Conservation (phyloP, 495 filamentous ascomycete species). For the Opeltia flavorubescens region DNA sequence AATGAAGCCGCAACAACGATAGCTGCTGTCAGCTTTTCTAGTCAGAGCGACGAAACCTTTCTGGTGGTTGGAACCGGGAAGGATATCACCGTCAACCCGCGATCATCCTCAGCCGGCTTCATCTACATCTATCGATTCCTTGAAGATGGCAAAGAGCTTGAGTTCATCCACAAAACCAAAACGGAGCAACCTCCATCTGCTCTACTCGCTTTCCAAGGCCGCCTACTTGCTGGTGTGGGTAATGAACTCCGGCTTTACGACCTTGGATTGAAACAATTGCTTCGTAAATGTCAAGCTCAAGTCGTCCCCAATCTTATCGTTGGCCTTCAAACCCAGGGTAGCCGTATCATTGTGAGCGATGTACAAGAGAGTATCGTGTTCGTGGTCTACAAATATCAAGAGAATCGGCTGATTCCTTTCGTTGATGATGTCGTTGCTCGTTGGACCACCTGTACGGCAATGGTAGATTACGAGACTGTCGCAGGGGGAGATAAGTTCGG, state of each 20-base stretch:
- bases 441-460: slow-evolving; percentile 74
- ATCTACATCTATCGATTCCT: slow-evolving; percentile 90
- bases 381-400: slow-evolving; percentile 84
- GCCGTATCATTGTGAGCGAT: slow-evolving; percentile 81
- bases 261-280: slow-evolving; percentile 75
- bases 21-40: slow-evolving; percentile 68
- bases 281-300: slow-evolving; percentile 77
- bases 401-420: slow-evolving; percentile 84
- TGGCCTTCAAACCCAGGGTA: slow-evolving; percentile 79
- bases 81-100: slow-evolving; percentile 65
- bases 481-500: slow-evolving; percentile 97
- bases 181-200: slow-evolving; percentile 80
- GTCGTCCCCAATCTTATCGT: slow-evolving; percentile 73
- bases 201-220: slow-evolving; percentile 81
- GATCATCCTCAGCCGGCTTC: slow-evolving; percentile 60
- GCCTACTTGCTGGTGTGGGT: slow-evolving; percentile 72
- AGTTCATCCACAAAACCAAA: slow-evolving; percentile 93
- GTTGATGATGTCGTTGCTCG: slow-evolving; percentile 77
- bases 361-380: slow-evolving; percentile 82
- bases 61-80: slow-evolving; percentile 87
- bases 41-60: slow-evolving; percentile 79
- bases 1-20: slow-evolving; percentile 89
- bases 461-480: slow-evolving; percentile 95
- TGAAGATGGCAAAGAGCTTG: slow-evolving; percentile 69
- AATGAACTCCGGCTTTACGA: slow-evolving; percentile 75